Conservation (phyloP, 2,329 filamentous ascomycete genomes). For the Xylariales sp. region DNA sequence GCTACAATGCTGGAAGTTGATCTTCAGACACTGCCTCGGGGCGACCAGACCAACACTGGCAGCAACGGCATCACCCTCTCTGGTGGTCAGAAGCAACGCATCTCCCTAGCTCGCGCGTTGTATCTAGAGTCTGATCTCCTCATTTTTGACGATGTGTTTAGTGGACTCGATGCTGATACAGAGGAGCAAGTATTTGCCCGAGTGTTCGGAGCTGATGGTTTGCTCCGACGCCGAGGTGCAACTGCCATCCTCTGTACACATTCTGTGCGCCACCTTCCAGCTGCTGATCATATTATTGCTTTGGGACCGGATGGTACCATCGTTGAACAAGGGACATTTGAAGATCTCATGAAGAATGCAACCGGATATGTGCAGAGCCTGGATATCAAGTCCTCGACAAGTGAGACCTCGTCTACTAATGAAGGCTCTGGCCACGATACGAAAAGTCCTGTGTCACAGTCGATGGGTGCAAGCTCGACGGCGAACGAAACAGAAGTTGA, state of each 20-base stretch:
- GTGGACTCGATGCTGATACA: slow-evolving; percentile 28
- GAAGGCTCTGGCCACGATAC: neutral
- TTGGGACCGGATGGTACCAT: slow-evolving; percentile 34
- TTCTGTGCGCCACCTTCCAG: slow-evolving; percentile 31
- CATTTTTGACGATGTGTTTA: slow-evolving; percentile 31
- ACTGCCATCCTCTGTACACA: slow-evolving; percentile 33
- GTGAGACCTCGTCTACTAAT: slow-evolving; percentile 7
- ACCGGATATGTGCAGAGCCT: slow-evolving; percentile 18
- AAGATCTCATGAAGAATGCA: slow-evolving; percentile 23
- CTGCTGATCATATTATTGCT: slow-evolving; percentile 42
- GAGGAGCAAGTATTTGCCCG: slow-evolving; percentile 25
- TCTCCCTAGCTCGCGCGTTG: slow-evolving; percentile 28
- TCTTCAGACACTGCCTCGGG: slow-evolving; percentile 27
- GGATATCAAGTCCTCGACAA: slow-evolving; percentile 12
- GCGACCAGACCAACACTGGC: slow-evolving; percentile 35
- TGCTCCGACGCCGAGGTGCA: slow-evolving; percentile 15
- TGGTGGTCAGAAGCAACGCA: slow-evolving; percentile 41
- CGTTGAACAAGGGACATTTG: slow-evolving; percentile 38
- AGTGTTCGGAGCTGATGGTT: slow-evolving; percentile 22
- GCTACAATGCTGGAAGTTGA: slow-evolving; percentile 20
- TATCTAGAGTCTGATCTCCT: slow-evolving; percentile 24
- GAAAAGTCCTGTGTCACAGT: too few species aligned
- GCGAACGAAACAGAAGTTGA: too few species aligned
- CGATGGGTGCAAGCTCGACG: too few species aligned
- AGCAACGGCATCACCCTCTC: slow-evolving; percentile 41